Evolutionary conservation across 106 monocot species (phyloP), one percentile per base, ranked within the genome.

Genomic region (Dendrobium huoshanense): DNA sequence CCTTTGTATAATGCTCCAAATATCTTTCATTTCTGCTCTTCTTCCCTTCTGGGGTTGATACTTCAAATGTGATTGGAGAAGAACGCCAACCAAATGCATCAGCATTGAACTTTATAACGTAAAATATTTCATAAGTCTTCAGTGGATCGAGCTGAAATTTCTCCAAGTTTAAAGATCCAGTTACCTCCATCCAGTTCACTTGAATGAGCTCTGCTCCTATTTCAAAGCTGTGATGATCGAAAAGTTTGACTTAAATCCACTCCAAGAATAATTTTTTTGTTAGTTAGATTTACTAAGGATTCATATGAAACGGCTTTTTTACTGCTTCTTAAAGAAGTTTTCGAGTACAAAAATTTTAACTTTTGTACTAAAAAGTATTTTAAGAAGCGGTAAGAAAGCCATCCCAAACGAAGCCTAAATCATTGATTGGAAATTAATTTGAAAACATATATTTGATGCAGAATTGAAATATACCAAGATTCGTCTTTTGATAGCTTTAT

Each of bases 51-150:
- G 77, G 27, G 40, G 19, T 67, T 65, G n/a, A 10, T 33, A 82
- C 48, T n/a, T 67, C 48, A 5, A 77, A 77, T 1, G 45, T 68
- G 77, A 82, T 67, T 9, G 77, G 82, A 6, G 77, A 18, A 49
- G 77, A 31, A 45, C n/a, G 44, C 82, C 82, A 82, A 10, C 82
- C 82, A 67, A 82, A 82, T 25, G 82, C 77, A 40, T 82, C 82
- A 1, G 8, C 31, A 4, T 77, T 82, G 67, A 77, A 82, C 82
- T 68, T 82, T 37, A 82, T 22, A 2, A 77, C 1, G 51, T 67
- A 82, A 9, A 68, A 0, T n/a, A 82, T 33, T 56, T 82, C 77
- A 67, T 51, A 82, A 15, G 13, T 67, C 16, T 65, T 67, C 48
- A 33, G 22, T 6, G 20, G n/a, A 67, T 29, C 37, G n/a, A 77